Evolutionary conservation across 495 filamentous ascomycete species (phyloP).

Genomic region (Neurospora hispaniola): DNA sequence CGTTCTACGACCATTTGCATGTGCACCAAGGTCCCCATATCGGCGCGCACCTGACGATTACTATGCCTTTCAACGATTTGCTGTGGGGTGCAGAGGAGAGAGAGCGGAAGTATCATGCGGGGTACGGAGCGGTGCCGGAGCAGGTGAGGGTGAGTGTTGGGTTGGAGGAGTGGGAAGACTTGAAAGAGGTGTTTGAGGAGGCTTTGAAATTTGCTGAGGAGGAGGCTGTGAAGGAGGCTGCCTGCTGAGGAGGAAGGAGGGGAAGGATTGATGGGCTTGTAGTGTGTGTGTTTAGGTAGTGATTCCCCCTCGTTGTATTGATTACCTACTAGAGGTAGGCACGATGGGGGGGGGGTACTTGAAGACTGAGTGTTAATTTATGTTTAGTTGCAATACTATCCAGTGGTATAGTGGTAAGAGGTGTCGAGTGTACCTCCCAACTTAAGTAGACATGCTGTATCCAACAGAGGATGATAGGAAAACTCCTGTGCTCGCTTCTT

Average conservation of each 20-base stretch:
- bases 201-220: constrained; percentile 16
- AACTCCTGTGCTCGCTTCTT: too few relatives aligned
- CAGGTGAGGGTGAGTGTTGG: constrained; percentile 32
- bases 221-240: not conserved
- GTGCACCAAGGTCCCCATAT: constrained; percentile 37
- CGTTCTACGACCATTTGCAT: constrained; percentile 33
- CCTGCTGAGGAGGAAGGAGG: constrained; percentile 3
- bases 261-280: too few relatives aligned
- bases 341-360: too few relatives aligned
- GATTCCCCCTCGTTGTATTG: too few relatives aligned
- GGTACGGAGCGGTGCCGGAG: constrained; percentile 20
- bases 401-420: too few relatives aligned
- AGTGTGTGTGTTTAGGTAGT: too few relatives aligned
- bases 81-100: constrained; percentile 22
- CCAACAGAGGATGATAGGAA: too few relatives aligned
- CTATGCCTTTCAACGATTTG: constrained; percentile 28
- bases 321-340: too few relatives aligned
- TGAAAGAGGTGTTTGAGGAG: constrained; percentile 23
- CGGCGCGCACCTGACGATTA: constrained; percentile 36
- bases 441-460: too few relatives aligned
- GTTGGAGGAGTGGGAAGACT: constrained; percentile 26
- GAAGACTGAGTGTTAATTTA: too few relatives aligned
- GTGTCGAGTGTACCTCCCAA: too few relatives aligned
- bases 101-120: constrained; percentile 10
- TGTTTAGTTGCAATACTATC: too few relatives aligned